A percentile compares a stretch with the other conserved stretches of the same genome.
Conservation (phyloP, 164 flowering plant genomes). For the Houttuynia cordata region DNA sequence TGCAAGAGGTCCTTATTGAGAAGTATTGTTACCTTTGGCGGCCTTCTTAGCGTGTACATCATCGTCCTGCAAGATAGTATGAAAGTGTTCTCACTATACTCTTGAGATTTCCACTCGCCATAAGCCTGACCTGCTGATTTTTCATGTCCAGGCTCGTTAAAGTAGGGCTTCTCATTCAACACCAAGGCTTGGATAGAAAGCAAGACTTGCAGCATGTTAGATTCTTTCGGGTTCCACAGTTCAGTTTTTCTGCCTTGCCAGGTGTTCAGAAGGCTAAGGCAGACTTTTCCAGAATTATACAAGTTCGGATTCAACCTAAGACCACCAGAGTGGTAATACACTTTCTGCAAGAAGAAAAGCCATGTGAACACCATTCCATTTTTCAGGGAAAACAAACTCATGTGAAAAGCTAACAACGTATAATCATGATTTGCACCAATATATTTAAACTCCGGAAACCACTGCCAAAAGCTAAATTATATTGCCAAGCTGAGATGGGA, state of each 20-base stretch:
- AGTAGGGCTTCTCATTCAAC: conserved; percentile 70
- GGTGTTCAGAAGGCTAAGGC: conserved; percentile 88
- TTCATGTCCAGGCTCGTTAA: conserved; percentile 76
- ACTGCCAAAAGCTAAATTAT: neutral
- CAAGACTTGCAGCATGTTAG: conserved; percentile 77
- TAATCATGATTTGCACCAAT: neutral
- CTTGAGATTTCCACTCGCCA: conserved; percentile 40
- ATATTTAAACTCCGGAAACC: neutral
- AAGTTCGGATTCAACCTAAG: conserved; percentile 81
- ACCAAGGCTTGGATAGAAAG: conserved; percentile 84
- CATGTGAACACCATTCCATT: neutral
- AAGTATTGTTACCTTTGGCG: conserved; percentile 52
- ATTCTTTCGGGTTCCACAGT: conserved; percentile 58
- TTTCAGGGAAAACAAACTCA: neutral
- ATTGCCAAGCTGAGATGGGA: neutral
- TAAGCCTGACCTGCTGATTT: conserved; percentile 16
- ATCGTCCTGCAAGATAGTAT: conserved; percentile 57
- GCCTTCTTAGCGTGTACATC: conserved; percentile 50
- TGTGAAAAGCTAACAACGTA: neutral
- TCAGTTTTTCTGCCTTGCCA: conserved; percentile 59
- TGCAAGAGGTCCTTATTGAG: neutral
- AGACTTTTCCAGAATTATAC: conserved; percentile 72
- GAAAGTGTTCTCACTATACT: conserved; percentile 55
- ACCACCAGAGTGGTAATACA: conserved; percentile 69
- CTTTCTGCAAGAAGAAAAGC: conserved; percentile 28